Conservation (phyloP, 2,329 filamentous ascomycete genomes). For the Malbranchea zuffiana region DNA sequence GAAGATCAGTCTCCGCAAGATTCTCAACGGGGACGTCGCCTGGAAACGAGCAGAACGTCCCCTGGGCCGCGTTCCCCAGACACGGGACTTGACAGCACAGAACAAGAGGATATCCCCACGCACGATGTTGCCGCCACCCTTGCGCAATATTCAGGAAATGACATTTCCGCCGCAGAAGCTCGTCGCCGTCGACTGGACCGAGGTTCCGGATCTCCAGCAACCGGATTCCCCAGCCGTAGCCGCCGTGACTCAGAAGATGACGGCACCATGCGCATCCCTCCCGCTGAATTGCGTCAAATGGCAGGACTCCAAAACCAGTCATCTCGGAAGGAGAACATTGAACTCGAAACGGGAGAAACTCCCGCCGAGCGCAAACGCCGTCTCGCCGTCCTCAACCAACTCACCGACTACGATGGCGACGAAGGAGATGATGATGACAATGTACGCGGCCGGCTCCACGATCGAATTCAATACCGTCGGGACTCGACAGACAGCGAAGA, state of each 20-base stretch:
- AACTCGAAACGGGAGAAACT: conserved; percentile 31
- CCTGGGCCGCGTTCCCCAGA: not conserved
- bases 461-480: too few species aligned
- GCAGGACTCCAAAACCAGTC: conserved; percentile 3
- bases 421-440: conserved; percentile 21
- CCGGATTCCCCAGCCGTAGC: conserved; percentile 3
- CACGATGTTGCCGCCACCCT: conserved; percentile 31
- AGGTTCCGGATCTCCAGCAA: not conserved
- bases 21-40: not conserved
- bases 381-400: conserved; percentile 34
- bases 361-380: conserved; percentile 38
- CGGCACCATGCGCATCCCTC: conserved; percentile 34
- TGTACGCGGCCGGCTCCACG: conserved; percentile 18
- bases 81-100: conserved; percentile 19
- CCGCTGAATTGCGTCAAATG: conserved; percentile 19
- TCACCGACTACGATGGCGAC: conserved; percentile 21
- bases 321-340: not conserved
- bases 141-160: conserved; percentile 25
- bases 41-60: conserved; percentile 1
- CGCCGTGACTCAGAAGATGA: conserved; percentile 33
- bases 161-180: conserved; percentile 28
- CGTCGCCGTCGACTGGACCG: conserved; percentile 27
- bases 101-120: conserved; percentile 20
- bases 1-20: conserved; percentile 15
- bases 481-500: conserved; percentile 21